Base-by-base conservation (phyloP, 2,329 filamentous ascomycete species). In the Cryphonectria japonica region DNA sequence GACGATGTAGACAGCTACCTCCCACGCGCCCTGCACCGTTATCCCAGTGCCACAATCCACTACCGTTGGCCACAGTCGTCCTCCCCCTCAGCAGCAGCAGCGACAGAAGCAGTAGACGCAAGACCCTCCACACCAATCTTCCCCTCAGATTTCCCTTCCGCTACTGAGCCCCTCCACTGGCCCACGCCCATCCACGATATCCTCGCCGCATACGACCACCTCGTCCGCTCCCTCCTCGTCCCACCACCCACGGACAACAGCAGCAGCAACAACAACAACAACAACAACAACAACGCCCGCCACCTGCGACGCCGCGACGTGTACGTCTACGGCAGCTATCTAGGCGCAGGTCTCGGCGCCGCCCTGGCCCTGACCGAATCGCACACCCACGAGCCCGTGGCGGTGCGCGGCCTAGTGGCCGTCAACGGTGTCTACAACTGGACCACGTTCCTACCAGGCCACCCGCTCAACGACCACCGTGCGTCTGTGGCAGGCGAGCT, bases 361-460 rank as follows among this genome's bases (percentile, higher is more conserved):
- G 85, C 87, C 1, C 80, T 91, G 3, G 85, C 88, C 11, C 78
- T 91, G 60, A 91, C 88, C 1, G 87, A 90, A 76, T 80, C 84
- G 1, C 81, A 83, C 61, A 74, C 79, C 1, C 80, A 85, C 68
- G 75, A 79, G 19, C 78, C 75, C 43, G 82, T 87, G 75, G 82
- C 81, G 54, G 81, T 91, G 60, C 83, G 86, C 13, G 88, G 88
- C 9, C 78, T 89, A 43, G 79, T 88, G 22, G 83, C 85, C 9
- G 86, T 86, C 78, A 88, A 91, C 74, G 89, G 88, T 59, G 83
- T 91, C 71, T 91, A 89, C 79, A 86, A 91, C 79, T 91, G 89
- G 89, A 88, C 87, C 70, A 86, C 83, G 77, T 87, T 90, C 71
- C 82, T 89, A 14, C 85, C 86, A 0, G 83, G 86, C 73, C 86